Evolutionary conservation across 2,329 filamentous ascomycete species (phyloP), one percentile per base, ranked within the genome.

Genomic region (Calcarisporium arbuscula): DNA sequence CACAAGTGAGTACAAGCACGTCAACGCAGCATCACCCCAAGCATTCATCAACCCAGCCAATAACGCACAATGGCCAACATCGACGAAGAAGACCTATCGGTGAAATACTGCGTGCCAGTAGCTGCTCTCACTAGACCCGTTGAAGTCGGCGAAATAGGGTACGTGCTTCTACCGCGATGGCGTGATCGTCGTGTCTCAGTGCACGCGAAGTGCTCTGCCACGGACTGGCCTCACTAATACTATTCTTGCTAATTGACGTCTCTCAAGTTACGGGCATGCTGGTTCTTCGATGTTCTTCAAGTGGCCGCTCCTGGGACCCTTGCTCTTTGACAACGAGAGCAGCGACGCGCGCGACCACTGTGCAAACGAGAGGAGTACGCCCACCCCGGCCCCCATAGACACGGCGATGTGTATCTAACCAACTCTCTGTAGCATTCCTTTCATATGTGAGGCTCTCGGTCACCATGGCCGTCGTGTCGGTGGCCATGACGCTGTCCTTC

Each of bases 401-500:
- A 9, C 23, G 20, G 15, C 23, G 28, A 38, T 11, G 29, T 5
- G 26, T 16, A 3, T 14, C 12, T 25, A 4, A 25, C 14, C 3
- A 14, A 25, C 17, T 21, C 10, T 5, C 5, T 6, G 1, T 43
- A 77, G 72, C 77, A 0, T 95, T 95, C 54, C 80, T 96, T 19
- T 92, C 90, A 3, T 95, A 92, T 73, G 77, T 96, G 15, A 80
- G 89, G 5, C 74, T 96, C 3, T 81, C 85, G 20, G 77, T 95
- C 48, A 95, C 95, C 64, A 89, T 96, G 74, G 80, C 87, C 44
- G 70, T 98, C 33, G 87, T 96, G 8, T 78, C 85, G 19, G 76
- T 94, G 20, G 90, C 92, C 32, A 95, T 98, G 46, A 80, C 94
- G 8, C 71, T 95, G 32, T 94, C 86, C 11, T 98, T 98, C 58